phyloP scores from a whole-genome alignment of 176 grass and related monocot genomes.

The Aegilops longissima region DNA sequence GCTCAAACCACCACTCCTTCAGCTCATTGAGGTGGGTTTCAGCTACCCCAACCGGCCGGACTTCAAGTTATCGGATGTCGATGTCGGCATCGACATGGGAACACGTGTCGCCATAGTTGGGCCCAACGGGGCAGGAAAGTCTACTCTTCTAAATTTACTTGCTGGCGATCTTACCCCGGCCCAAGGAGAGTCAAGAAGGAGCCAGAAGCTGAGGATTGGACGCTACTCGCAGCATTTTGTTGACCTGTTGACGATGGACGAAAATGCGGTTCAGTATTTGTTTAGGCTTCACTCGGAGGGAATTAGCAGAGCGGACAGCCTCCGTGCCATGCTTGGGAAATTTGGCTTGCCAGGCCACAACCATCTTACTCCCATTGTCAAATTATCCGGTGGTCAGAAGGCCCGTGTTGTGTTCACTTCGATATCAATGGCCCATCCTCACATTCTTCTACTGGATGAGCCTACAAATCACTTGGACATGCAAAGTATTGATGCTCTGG shows the following conservation, averaged over 20 bases:
- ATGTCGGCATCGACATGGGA: slow-evolving; percentile 66
- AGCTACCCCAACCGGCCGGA: slow-evolving; percentile 54
- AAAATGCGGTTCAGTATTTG: slow-evolving; percentile 61
- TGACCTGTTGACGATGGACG: slow-evolving; percentile 65
- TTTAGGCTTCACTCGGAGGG: slow-evolving; percentile 63
- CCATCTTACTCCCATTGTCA: slow-evolving; percentile 61
- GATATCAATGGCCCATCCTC: slow-evolving; percentile 13
- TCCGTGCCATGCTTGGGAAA: slow-evolving; percentile 57
- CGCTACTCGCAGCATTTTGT: slow-evolving; percentile 72
- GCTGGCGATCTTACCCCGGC: slow-evolving; percentile 52
- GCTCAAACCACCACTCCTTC: slow-evolving; percentile 48
- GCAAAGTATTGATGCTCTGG: slow-evolving; percentile 65
- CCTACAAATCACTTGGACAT: slow-evolving; percentile 74
- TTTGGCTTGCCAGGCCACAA: slow-evolving; percentile 17
- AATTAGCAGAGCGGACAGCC: slow-evolving; percentile 55
- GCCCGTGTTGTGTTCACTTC: slow-evolving; percentile 61
- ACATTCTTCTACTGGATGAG: slow-evolving; percentile 63
- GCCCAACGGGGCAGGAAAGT: slow-evolving; percentile 73
- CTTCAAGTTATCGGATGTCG: slow-evolving; percentile 53
- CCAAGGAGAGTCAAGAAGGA: slow-evolving; percentile 53
- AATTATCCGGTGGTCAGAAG: slow-evolving; percentile 68
- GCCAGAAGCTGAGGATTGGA: slow-evolving; percentile 62
- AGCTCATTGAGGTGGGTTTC: slow-evolving; percentile 60
- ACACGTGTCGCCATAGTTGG: slow-evolving; percentile 70
- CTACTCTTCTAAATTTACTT: slow-evolving; percentile 61